Evolutionary conservation across 805 yeast genomes (phyloP).

Genomic region (Candida silvicultrix): DNA sequence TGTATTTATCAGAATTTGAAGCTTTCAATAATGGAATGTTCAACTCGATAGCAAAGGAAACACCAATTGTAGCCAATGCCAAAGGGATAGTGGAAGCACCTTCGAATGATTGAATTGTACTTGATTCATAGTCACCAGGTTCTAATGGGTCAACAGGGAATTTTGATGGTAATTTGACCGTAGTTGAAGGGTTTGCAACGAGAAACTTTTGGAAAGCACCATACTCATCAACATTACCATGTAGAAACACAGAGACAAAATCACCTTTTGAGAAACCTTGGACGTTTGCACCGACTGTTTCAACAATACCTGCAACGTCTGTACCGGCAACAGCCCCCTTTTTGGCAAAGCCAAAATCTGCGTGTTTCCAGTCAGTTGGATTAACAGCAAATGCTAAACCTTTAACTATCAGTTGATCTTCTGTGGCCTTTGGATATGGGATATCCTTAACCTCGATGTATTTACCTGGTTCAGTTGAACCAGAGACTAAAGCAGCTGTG

Average conservation of each 20-base stretch:
- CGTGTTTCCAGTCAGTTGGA: slow-evolving; percentile 70
- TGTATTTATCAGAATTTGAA: slow-evolving; percentile 28
- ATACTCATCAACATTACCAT: slow-evolving; percentile 42
- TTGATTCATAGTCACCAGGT: slow-evolving; percentile 27
- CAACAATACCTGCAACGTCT: slow-evolving; percentile 55
- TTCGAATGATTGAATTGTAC: slow-evolving; percentile 44
- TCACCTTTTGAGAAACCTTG: slow-evolving; percentile 45
- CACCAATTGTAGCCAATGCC: slow-evolving; percentile 36
- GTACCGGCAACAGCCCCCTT: slow-evolving; percentile 50
- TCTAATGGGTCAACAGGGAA: slow-evolving; percentile 11
- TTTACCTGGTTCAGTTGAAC: slow-evolving; percentile 5
- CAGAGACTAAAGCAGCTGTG: slow-evolving; percentile 15
- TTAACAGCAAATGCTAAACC: slow-evolving; percentile 52
- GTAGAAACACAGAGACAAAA: slow-evolving; percentile 44
- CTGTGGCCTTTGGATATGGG: slow-evolving; percentile 12
- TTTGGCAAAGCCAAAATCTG: slow-evolving; percentile 30
- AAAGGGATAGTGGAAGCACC: slow-evolving; percentile 50
- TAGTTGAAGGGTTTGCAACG: slow-evolving; percentile 34
- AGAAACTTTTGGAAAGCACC: slow-evolving; percentile 61
- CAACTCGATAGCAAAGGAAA: slow-evolving; percentile 46
- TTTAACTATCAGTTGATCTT: slow-evolving; percentile 39
- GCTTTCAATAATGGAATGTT: slow-evolving; percentile 29
- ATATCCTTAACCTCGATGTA: slow-evolving; percentile 7
- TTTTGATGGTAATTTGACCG: slow-evolving; percentile 22
- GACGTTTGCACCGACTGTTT: slow-evolving; percentile 41